Evolutionary conservation across 805 yeast genomes (phyloP).

Genomic region (Candida morakotiae): DNA sequence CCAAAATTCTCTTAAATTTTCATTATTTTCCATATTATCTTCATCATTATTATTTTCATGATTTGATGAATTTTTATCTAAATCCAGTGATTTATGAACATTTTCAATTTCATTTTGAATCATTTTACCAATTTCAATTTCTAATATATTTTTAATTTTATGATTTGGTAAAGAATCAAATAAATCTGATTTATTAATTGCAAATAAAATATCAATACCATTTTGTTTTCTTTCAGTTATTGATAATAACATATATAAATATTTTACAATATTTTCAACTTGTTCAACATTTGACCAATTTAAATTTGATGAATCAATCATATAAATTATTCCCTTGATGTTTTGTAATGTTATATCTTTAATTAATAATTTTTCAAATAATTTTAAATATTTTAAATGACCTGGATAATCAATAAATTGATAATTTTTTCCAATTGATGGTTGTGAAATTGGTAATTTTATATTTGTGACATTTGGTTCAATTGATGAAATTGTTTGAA

Average conservation of each 20-base stretch:
- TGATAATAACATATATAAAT: conserved; percentile 55
- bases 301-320: conserved; percentile 71
- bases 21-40: conserved; percentile 25
- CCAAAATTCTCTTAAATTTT: conserved; percentile 46
- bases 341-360: conserved; percentile 33
- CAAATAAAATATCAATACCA: conserved; percentile 72
- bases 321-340: conserved; percentile 65
- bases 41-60: conserved; percentile 39
- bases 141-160: conserved; percentile 58
- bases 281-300: conserved; percentile 38
- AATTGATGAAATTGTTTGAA: conserved; percentile 33
- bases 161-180: conserved; percentile 75
- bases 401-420: conserved; percentile 84
- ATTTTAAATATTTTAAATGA: conserved; percentile 66
- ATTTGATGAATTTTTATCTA: conserved; percentile 31
- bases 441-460: conserved; percentile 30
- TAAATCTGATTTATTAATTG: conserved; percentile 81
- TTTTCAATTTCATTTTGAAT: conserved; percentile 41
- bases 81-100: conserved; percentile 32
- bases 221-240: conserved; percentile 60
- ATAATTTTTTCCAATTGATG: conserved; percentile 32
- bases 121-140: conserved; percentile 56
- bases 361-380: conserved; percentile 48
- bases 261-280: conserved; percentile 46
- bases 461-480: conserved; percentile 30